These are phyloP conservation scores for Tylopilus vinaceipallidus DNA, from an alignment of 768 basidiomycete species.

Conservation along the genomic window DNA sequence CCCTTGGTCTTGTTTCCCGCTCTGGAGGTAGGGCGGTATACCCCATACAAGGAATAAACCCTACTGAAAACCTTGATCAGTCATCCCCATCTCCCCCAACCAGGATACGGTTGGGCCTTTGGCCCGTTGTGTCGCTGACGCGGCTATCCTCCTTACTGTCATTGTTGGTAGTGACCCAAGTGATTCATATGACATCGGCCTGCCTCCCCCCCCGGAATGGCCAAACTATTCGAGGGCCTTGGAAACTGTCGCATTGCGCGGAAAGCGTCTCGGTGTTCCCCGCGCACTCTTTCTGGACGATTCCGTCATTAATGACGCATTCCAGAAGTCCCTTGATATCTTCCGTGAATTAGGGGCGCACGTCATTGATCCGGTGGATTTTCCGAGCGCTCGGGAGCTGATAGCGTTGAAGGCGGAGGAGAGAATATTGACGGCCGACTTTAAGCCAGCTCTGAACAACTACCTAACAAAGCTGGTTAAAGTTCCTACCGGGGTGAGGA, in stretches of 20 bases:
- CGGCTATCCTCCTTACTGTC: constrained; percentile 36
- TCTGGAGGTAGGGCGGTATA: constrained; percentile 33
- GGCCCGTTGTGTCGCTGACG: constrained; percentile 36
- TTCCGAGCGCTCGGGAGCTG: constrained; percentile 53
- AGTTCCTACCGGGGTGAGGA: constrained; percentile 60
- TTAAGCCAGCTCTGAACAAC: constrained; percentile 49
- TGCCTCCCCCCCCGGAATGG: constrained; percentile 43
- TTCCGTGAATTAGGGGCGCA: constrained; percentile 41
- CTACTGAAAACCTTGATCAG: constrained; percentile 27
- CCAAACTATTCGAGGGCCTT: constrained; percentile 59
- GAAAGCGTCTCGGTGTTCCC: constrained; percentile 46
- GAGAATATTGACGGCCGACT: constrained; percentile 51
- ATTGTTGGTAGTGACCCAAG: constrained; percentile 43
- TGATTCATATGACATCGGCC: constrained; percentile 38
- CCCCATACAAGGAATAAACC: neutral
- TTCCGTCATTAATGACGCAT: constrained; percentile 32
- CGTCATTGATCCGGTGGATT: constrained; percentile 61
- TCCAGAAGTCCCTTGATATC: constrained; percentile 38
- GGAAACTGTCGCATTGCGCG: constrained; percentile 41
- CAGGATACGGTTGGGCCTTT: constrained; percentile 43
- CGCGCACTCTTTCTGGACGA: constrained; percentile 31
- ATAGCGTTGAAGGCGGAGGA: constrained; percentile 50
- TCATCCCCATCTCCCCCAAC: constrained; percentile 43
- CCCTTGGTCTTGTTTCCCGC: constrained; percentile 40
- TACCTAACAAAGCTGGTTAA: constrained; percentile 46